Base-by-base conservation (phyloP, 345 rosid genomes). In the Corchorus olitorius region DNA sequence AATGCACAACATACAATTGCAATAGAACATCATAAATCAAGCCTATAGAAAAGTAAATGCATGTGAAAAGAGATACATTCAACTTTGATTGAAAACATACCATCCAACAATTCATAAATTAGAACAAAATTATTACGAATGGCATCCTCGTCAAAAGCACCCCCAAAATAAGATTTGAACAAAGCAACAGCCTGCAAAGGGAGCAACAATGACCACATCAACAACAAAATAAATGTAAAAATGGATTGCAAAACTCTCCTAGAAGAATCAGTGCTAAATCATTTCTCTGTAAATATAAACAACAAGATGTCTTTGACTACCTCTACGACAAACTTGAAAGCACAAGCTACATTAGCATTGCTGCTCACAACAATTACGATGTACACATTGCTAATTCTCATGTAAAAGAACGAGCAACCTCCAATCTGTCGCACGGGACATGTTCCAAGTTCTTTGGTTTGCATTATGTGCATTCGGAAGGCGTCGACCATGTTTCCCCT, bases 401-500 rank as follows among this genome's bases (percentile, higher is more conserved):
- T 97, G 78, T 97, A 94, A 72, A 92, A 85, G 86, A 94, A 97
- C 4, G 96, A 97, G 88, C 98, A 97, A 45, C 97, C 97, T 78
- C 97, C 99, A 87, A 97, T 97, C 89, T 94, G 98, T 78, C 97
- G 92, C 74, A 92, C 97, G 0, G 97, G 99, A 65, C 99, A 97
- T 13, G 95, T 97, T 19, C 99, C 98, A 12, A 97, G 89, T 79
- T 97, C 99, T 76, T 97, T 97, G 0, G 98, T 97, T 77, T 94
- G 99, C 99, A 97, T 94, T 79, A 97, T 94, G 85, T 97, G 99
- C 84, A 81, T 87, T 63, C 99, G 89, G 75, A 97, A 97, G n/a
- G 99, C 99, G 82, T 96, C 98, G 86, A 97, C 98, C 99, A 97
- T 97, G 68, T 94, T 97, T 61, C 97, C 97, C 77, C 99, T 94